Conservation (phyloP, 2,329 filamentous ascomycete genomes). For the Leptographium radiaticola region DNA sequence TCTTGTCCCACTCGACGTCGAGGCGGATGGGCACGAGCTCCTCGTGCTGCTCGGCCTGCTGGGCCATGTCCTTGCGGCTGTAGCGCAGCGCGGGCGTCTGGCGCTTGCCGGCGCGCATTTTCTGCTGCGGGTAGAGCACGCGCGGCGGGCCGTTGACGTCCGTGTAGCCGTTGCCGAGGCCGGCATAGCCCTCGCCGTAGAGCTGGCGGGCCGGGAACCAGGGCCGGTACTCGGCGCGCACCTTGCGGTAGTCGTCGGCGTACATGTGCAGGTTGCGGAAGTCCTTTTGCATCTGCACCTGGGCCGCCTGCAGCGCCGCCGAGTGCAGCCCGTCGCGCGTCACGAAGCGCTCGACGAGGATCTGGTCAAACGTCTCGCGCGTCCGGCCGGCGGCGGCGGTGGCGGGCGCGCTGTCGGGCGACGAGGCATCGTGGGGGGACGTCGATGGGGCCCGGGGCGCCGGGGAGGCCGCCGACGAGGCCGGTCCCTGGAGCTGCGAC, state of each 20-base stretch:
- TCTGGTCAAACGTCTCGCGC: conserved; percentile 40
- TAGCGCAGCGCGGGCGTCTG: conserved; percentile 62
- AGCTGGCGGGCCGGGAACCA: conserved; percentile 44
- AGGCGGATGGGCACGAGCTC: conserved; percentile 83
- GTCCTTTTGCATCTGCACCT: conserved; percentile 36
- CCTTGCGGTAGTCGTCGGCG: conserved; percentile 54
- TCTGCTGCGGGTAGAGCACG: conserved; percentile 68
- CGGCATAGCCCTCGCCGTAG: conserved; percentile 68
- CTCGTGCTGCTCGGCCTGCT: conserved; percentile 82
- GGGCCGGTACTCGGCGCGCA: conserved; percentile 41
- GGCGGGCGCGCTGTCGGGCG: neutral
- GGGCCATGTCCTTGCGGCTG: conserved; percentile 64
- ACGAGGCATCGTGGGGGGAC: neutral
- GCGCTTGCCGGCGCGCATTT: conserved; percentile 63
- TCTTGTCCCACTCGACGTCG: conserved; percentile 90
- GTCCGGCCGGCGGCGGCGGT: conserved; percentile 26
- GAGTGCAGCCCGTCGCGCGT: conserved; percentile 41
- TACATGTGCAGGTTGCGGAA: conserved; percentile 39
- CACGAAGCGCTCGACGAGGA: conserved; percentile 41
- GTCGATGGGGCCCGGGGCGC: neutral
- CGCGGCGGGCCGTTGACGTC: conserved; percentile 53
- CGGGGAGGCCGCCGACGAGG: neutral
- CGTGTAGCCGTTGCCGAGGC: conserved; percentile 78
- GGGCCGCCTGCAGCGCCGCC: conserved; percentile 38
- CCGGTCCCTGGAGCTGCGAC: too few relatives aligned